Percentiles rank a stretch among this genome's conserved stretches.
Evolutionary conservation across 768 basidiomycete species (phyloP).

Genomic region (Lactifluus pinguis): DNA sequence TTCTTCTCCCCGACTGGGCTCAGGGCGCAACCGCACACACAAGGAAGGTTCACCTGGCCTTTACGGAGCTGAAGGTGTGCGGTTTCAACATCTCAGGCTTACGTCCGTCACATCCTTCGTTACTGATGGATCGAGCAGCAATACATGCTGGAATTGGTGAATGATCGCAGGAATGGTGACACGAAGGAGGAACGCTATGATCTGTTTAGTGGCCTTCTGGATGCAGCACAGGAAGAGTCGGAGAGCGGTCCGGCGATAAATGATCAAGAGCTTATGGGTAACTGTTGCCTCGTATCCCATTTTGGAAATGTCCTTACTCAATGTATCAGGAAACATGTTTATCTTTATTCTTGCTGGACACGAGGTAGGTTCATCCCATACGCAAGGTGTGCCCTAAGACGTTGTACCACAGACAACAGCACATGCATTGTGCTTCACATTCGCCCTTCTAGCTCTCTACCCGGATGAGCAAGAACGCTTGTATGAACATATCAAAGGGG

Average conservation of each 20-base stretch:
- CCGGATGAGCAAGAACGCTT: slow-evolving; percentile 35
- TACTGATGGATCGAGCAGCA: background rate
- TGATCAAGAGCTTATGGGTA: slow-evolving; percentile 22
- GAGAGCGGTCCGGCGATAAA: slow-evolving; percentile 12
- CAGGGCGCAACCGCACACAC: slow-evolving; percentile 30
- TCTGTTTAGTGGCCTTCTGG: slow-evolving; percentile 23
- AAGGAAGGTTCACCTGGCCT: slow-evolving; percentile 29
- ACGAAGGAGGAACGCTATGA: slow-evolving; percentile 20
- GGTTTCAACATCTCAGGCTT: no score
- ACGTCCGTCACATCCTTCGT: no score
- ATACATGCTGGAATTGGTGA: slow-evolving; percentile 26
- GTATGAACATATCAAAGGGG: slow-evolving; percentile 28
- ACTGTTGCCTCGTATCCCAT: background rate
- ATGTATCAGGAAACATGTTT: slow-evolving; percentile 23
- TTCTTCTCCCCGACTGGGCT: slow-evolving; percentile 34
- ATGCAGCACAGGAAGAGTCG: slow-evolving; percentile 15
- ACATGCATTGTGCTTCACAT: slow-evolving; percentile 30
- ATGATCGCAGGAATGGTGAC: slow-evolving; percentile 10
- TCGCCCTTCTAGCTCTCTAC: slow-evolving; percentile 35
- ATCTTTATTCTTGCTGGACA: slow-evolving; percentile 31
- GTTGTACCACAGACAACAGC: slow-evolving; percentile 27
- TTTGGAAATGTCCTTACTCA: background rate
- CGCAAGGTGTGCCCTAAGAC: background rate
- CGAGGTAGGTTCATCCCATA: slow-evolving; percentile 18
- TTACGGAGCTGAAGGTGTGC: slow-evolving; percentile 36